A percentile compares a stretch with the other conserved stretches of the same genome.
Evolutionary conservation across 768 basidiomycete species (phyloP).

Genomic region (Mycena venus): DNA sequence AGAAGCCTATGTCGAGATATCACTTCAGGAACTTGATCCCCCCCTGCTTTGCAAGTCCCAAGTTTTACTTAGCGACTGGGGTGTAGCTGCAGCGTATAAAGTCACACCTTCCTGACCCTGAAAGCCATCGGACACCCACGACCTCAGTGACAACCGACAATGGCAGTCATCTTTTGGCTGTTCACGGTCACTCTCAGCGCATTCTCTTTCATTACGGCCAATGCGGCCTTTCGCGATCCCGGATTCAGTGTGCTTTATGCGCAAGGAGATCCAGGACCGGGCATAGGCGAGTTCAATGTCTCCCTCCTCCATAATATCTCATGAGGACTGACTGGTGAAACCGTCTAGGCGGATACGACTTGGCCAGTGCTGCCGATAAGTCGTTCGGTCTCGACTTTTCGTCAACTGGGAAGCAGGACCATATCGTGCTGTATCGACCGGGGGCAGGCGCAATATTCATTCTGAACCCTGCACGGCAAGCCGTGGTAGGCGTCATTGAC

Average conservation of each 20-base stretch:
- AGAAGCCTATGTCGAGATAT: not conserved
- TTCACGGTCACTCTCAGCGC: not conserved
- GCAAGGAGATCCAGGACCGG: not conserved
- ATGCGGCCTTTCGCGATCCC: not conserved
- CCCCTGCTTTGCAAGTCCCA: not conserved
- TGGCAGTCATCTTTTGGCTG: not conserved
- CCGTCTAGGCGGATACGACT: constrained; percentile 9
- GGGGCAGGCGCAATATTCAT: constrained; percentile 14
- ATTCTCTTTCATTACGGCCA: not conserved
- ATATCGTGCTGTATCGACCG: constrained; percentile 25
- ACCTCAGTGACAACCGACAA: not conserved
- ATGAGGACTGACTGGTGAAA: not conserved
- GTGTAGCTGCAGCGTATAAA: not conserved
- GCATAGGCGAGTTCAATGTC: not conserved
- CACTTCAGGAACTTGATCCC: not conserved
- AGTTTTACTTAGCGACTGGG: not conserved
- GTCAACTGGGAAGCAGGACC: constrained; percentile 21
- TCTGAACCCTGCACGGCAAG: constrained; percentile 21
- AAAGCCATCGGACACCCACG: not conserved
- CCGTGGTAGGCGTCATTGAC: not conserved
- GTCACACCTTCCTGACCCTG: not conserved
- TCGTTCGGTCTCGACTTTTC: constrained; percentile 21
- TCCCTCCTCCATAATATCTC: not conserved
- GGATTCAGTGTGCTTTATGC: not conserved
- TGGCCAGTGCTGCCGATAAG: constrained; percentile 5